Evolutionary conservation across 2,329 filamentous ascomycete species (phyloP), one percentile per base, ranked within the genome.

Genomic region (Nemania serpens): DNA sequence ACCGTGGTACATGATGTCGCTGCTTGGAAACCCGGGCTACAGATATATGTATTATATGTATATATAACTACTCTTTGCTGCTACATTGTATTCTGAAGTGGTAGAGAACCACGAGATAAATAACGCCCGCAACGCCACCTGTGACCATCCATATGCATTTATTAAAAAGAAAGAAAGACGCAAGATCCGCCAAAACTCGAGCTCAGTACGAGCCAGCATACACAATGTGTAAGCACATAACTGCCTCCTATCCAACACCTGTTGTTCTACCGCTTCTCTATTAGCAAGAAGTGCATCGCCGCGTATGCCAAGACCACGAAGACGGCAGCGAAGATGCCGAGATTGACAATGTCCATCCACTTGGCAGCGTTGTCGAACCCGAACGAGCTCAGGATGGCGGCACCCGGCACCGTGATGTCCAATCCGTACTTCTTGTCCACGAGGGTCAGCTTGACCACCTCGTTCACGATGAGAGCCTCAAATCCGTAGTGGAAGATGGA

Each of bases 401-500:
- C 93, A 36, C 95, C 95, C 0, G 95, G 95, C 0, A 99, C 93
- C 54, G 95, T 94, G 65, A 99, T 99, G 71, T 98, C 93, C 5
- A 99, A 85, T 5, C 95, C 95, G 66, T 97, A 97, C 77, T 98
- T 96, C 76, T 95, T 89, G 75, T 99, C 95, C 43, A 96, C 86
- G 25, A 99, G 84, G 0, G 91, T 94, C 45, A 99, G 81, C 70
- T 92, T 91, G 25, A 92, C 88, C 48, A 97, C 96, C 78, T 99
- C 95, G 73, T 98, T 99, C 69, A 99, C 95, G 65, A 98, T 96
- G 13, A 99, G 84, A 1, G 91, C 91, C 80, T 99, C 95, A 70
- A 98, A 98, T 5, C 90, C 94, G 73, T 96, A 99, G 75, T 99
- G 95, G 84, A 99, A 99, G 65, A 99, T 99, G 1, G 93, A 97